These are phyloP conservation scores for Nicotiana sylvestris DNA, from an alignment of 257 asterid species.

Conservation along the genomic window DNA sequence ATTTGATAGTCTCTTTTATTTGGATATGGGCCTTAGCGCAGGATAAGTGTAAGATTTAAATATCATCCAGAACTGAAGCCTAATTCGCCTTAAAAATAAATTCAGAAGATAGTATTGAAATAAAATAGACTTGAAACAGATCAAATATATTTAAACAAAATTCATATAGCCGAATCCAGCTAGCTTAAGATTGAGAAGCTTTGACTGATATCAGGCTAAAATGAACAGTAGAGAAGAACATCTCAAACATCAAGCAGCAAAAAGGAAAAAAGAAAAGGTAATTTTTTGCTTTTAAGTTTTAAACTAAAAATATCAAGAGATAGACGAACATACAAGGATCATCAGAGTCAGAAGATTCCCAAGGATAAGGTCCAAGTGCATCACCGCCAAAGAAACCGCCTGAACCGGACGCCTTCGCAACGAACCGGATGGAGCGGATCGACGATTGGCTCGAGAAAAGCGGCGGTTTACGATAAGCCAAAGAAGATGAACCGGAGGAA, in stretches of 20 bases:
- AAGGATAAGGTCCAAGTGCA: conserved; percentile 71
- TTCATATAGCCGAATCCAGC: neutral
- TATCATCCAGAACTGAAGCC: neutral
- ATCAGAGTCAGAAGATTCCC: conserved; percentile 56
- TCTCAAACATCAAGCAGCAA: neutral
- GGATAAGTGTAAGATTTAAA: neutral
- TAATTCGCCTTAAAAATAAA: neutral
- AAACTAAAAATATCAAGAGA: neutral
- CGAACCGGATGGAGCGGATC: conserved; percentile 32
- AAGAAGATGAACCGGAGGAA: conserved; percentile 27
- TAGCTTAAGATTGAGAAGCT: neutral
- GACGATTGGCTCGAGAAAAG: conserved; percentile 22
- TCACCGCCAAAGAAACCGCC: conserved; percentile 57
- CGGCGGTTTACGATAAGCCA: neutral
- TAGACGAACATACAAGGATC: conserved; percentile 41
- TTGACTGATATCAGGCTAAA: neutral
- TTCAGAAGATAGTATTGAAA: neutral
- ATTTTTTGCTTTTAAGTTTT: neutral
- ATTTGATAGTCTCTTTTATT: neutral
- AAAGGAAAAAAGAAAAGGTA: neutral
- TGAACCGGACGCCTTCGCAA: conserved; percentile 50
- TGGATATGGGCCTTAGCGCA: neutral
- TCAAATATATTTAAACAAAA: neutral
- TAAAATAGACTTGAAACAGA: neutral
- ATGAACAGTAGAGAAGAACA: neutral